Percentiles rank a stretch among this genome's conserved stretches.
These are phyloP conservation scores for Cystobasidium tubakii DNA, from an alignment of 768 basidiomycete genomes.

Conservation along the genomic window DNA sequence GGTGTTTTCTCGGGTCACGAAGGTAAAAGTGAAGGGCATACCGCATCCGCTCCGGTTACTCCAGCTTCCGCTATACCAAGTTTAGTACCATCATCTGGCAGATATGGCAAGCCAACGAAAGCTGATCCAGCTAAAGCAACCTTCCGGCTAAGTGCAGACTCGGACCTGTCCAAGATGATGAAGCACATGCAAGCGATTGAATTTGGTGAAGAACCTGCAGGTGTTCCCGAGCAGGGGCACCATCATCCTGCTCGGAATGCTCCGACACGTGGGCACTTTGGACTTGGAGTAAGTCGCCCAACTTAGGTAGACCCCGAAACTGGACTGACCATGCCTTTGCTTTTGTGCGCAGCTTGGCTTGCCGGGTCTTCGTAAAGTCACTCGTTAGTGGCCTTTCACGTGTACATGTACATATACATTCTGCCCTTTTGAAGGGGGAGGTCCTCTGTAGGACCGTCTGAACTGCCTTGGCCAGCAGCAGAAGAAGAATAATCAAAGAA, in stretches of 20 bases:
- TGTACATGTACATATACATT: no score
- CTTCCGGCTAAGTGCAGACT: slow-evolving; percentile 26
- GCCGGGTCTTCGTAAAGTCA: neutral
- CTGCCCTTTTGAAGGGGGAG: no score
- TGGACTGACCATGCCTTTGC: neutral
- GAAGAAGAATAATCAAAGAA: no score
- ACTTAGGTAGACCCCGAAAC: neutral
- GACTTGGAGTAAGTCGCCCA: neutral
- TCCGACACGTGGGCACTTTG: neutral
- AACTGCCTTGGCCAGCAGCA: no score
- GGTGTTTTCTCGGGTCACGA: slow-evolving; percentile 6
- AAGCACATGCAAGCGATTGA: slow-evolving; percentile 35
- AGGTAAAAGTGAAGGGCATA: neutral
- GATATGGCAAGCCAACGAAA: slow-evolving; percentile 21
- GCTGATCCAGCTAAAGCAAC: slow-evolving; percentile 21
- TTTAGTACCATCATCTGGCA: slow-evolving; percentile 13
- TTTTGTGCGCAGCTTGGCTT: neutral
- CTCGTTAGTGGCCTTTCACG: no score
- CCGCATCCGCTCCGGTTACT: slow-evolving; percentile 24
- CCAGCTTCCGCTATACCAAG: slow-evolving; percentile 30
- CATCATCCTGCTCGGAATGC: neutral
- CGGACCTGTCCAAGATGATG: slow-evolving; percentile 26
- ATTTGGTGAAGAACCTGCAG: slow-evolving; percentile 10
- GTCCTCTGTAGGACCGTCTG: no score
- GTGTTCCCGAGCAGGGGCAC: neutral